Conservation (phyloP, 176 grass and related monocot genomes). For the Stipa capillata region DNA sequence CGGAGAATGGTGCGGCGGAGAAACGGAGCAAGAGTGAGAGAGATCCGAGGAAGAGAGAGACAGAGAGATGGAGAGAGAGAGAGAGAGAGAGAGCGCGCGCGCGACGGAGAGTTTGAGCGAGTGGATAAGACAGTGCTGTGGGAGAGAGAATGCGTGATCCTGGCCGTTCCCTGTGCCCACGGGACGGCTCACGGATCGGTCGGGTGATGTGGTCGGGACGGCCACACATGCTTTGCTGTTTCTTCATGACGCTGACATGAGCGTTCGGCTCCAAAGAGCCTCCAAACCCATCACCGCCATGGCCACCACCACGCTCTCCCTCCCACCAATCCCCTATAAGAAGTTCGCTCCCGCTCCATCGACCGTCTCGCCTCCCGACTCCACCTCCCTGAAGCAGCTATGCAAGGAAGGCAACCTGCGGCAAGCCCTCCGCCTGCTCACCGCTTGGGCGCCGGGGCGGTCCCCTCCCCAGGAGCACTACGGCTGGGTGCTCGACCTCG, state of each 20-base stretch:
- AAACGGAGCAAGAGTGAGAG: too few species aligned
- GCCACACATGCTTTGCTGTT: not conserved
- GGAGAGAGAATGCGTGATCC: too few species aligned
- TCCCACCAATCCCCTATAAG: not conserved
- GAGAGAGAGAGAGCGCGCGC: too few species aligned
- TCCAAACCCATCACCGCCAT: constrained; percentile 16
- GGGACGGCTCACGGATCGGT: too few species aligned
- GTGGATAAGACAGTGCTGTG: too few species aligned
- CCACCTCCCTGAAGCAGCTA: constrained; percentile 25
- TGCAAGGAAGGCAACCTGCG: constrained; percentile 64
- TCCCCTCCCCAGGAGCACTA: constrained; percentile 47
- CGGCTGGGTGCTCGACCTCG: constrained; percentile 59
- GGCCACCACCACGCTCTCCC: constrained; percentile 14
- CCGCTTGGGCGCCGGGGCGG: not conserved
- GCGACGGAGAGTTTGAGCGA: too few species aligned
- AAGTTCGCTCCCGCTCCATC: not conserved
- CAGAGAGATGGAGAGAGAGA: too few species aligned
- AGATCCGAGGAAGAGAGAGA: too few species aligned
- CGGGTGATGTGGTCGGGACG: too few species aligned
- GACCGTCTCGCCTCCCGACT: not conserved
- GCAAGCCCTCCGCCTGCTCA: constrained; percentile 40
- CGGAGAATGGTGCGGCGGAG: too few species aligned
- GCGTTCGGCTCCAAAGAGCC: constrained; percentile 14
- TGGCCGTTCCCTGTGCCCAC: too few species aligned
- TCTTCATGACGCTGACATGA: constrained; percentile 22